Percentiles rank a stretch among this genome's conserved stretches.
phyloP scores from a whole-genome alignment of 177 flowering plant species.

The Tripterygium wilfordii region DNA sequence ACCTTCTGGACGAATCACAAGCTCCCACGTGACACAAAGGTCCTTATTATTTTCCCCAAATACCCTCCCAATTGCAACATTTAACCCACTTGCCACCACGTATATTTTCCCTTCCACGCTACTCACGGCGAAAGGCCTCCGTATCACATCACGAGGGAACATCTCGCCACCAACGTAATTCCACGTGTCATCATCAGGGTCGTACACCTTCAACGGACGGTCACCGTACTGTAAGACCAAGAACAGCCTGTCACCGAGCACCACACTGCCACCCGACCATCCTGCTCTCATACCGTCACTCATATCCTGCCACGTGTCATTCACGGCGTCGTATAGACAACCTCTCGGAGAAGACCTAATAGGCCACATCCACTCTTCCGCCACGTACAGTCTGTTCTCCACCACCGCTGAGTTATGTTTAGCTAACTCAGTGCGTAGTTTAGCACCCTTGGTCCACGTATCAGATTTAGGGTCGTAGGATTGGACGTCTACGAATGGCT shows the following conservation, averaged over 20 bases:
- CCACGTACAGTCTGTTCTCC: constrained; percentile 32
- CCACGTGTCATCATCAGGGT: constrained; percentile 38
- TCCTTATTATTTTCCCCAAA: background rate
- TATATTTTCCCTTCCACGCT: constrained; percentile 30
- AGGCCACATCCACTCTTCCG: constrained; percentile 70
- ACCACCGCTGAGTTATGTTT: constrained; percentile 41
- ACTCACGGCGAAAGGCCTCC: constrained; percentile 35
- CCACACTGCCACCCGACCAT: constrained; percentile 48
- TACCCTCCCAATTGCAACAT: constrained; percentile 36
- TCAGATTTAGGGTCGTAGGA: constrained; percentile 29
- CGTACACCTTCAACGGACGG: constrained; percentile 37
- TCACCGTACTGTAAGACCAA: constrained; percentile 46
- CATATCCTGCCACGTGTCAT: constrained; percentile 50
- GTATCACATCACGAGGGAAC: constrained; percentile 35
- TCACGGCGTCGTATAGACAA: constrained; percentile 29
- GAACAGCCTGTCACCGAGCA: constrained; percentile 29
- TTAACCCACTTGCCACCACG: constrained; percentile 30
- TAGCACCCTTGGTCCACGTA: constrained; percentile 28
- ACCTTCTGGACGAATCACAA: constrained; percentile 30
- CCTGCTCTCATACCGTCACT: constrained; percentile 45
- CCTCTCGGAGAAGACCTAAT: constrained; percentile 40
- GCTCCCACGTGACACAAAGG: constrained; percentile 33
- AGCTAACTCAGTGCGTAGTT: constrained; percentile 20
- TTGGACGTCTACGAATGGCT: constrained; percentile 19
- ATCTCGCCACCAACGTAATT: constrained; percentile 27